Base-by-base conservation (phyloP, 2,329 filamentous ascomycete species). In the Pseudopyricularia javanii region DNA sequence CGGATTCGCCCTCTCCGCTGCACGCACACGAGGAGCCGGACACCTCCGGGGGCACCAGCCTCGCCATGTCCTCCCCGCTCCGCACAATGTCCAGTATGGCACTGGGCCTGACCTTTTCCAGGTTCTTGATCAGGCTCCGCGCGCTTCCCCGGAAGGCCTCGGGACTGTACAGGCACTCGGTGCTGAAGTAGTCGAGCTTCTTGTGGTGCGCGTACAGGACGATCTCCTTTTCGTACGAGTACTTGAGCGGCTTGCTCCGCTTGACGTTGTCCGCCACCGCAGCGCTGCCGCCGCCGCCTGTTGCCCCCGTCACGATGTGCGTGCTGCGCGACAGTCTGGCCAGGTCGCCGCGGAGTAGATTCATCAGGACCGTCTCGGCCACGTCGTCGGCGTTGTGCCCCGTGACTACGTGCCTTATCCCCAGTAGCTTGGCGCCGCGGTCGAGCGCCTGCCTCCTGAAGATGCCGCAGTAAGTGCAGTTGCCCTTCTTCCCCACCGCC, bases 221-320 rank as follows among this genome's bases (percentile, higher is more conserved):
- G 59, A 98, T 98, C 66, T 98, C 93, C 71, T 98, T 98, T 66
- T 98, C 93, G 64, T 97, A 98, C 1, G 91, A 91, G 66, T 97
- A 98, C 68, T 98, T 97, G 47, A 98, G 76, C 14, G 93, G 93
- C 70, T 98, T 98, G 70, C 88, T 95, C 58, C 93, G 80, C 72
- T 95, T 94, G 59, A 96, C 91, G 56, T 94, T 89, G 55, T 87
- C 90, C n/a, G 77, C 79, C 32, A 82, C 73, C 61, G 82, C 85
- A 4, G 28, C 9, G 28, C 28, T 30, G 28, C 28, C 28, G 4
- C 28, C 28, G 9, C 28, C 9, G 37, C 79, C 84, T 9, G 15
- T 45, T 15, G 40, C 40, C 40, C 79, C 86, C 2, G 83, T 98
- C 14, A 97, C 76, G 60, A 98, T 97, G 59, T 82, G 93, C 2